These are phyloP conservation scores for Penicillium sp. DNA, from an alignment of 2,329 filamentous ascomycete genomes.

Conservation along the genomic window DNA sequence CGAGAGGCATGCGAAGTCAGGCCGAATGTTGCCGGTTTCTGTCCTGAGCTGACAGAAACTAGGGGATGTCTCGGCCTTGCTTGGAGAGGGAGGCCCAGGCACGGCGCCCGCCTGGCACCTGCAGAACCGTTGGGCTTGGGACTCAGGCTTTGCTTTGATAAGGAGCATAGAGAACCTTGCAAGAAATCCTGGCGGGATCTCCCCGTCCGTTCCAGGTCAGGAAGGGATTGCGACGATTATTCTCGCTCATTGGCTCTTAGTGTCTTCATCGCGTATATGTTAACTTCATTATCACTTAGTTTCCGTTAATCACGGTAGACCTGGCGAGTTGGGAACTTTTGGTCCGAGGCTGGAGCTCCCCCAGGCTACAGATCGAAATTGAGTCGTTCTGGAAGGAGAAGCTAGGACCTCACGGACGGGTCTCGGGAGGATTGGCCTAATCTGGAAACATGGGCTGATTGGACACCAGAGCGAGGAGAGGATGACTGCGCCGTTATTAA, in stretches of 20 bases:
- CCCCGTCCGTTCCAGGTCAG: slow-evolving; percentile 15
- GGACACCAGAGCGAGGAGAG: not conserved
- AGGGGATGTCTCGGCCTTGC: not conserved
- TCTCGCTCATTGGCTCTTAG: not conserved
- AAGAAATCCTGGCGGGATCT: slow-evolving; percentile 16
- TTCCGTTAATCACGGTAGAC: not conserved
- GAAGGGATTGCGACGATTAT: not conserved
- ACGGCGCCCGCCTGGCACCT: not conserved
- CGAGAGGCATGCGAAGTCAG: not conserved
- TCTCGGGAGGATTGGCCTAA: not conserved
- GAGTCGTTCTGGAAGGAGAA: slow-evolving; percentile 10
- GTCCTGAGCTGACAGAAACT: not conserved
- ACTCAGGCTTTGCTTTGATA: not conserved
- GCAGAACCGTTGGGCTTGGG: not conserved
- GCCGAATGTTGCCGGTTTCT: not conserved
- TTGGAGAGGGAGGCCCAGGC: not conserved
- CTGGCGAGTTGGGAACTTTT: not conserved
- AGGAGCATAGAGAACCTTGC: not conserved
- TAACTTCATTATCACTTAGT: not conserved
- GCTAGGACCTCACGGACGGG: not conserved
- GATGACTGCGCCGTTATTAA: not conserved
- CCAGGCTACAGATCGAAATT: slow-evolving; percentile 3
- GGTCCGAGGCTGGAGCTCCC: not conserved
- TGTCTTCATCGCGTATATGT: slow-evolving; percentile 1
- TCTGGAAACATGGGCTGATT: not conserved